Evolutionary conservation across 2,329 filamentous ascomycete genomes (phyloP).

Genomic region (Beauveria australis): DNA sequence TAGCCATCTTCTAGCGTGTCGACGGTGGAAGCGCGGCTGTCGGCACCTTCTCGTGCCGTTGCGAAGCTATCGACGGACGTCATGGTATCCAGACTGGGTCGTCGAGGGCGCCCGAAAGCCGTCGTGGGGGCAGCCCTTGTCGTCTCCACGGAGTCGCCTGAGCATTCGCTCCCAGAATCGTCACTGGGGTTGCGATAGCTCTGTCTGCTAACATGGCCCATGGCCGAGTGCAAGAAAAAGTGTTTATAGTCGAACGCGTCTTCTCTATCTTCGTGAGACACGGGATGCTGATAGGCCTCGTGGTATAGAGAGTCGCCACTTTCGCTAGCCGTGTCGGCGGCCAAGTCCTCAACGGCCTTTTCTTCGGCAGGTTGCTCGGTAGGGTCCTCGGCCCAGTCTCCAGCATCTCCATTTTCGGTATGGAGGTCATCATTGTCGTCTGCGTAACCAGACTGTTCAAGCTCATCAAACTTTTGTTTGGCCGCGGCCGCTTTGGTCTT

Average conservation of each 20-base stretch:
- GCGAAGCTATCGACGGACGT: slow-evolving; percentile 48
- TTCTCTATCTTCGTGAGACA: slow-evolving; percentile 84
- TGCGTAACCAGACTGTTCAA: slow-evolving; percentile 15
- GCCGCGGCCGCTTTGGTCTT: slow-evolving; percentile 14
- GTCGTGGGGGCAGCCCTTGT: slow-evolving; percentile 39
- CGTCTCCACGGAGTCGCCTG: slow-evolving; percentile 54
- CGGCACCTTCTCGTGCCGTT: slow-evolving; percentile 44
- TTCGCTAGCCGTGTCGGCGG: slow-evolving; percentile 46
- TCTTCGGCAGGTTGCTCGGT: background rate
- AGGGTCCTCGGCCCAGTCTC: background rate
- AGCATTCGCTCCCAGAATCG: slow-evolving; percentile 47
- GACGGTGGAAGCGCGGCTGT: slow-evolving; percentile 26
- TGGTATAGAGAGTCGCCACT: slow-evolving; percentile 57
- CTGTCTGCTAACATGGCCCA: slow-evolving; percentile 61
- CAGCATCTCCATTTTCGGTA: slow-evolving; percentile 25
- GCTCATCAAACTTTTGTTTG: slow-evolving; percentile 18
- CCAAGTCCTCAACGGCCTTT: slow-evolving; percentile 14
- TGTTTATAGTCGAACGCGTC: slow-evolving; percentile 96
- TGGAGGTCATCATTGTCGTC: slow-evolving; percentile 31
- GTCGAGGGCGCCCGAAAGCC: slow-evolving; percentile 31
- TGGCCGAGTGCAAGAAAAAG: slow-evolving; percentile 87
- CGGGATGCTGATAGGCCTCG: slow-evolving; percentile 47
- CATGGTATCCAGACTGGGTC: slow-evolving; percentile 40
- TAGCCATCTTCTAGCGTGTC: slow-evolving; percentile 11
- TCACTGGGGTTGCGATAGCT: slow-evolving; percentile 18